phyloP scores from a whole-genome alignment of 257 asterid genomes.

The Paulownia fortunei region DNA sequence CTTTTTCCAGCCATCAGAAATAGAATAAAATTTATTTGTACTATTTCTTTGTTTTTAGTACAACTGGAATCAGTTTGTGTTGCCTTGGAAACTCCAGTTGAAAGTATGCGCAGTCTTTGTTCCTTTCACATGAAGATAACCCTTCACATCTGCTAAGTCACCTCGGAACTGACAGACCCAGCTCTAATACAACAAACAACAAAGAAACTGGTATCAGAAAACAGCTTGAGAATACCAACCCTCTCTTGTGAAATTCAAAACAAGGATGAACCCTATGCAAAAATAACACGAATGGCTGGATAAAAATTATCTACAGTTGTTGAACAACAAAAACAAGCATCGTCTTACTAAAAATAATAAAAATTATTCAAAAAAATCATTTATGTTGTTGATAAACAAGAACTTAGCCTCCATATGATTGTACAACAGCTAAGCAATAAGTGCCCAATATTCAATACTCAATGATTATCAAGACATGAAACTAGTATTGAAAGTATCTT shows the following conservation, averaged over 20 bases:
- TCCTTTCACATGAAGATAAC: conserved; percentile 43
- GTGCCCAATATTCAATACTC: conserved; percentile 12
- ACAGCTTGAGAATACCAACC: background rate
- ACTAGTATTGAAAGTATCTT: conserved; percentile 36
- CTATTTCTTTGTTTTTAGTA: background rate
- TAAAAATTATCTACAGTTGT: background rate
- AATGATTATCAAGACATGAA: conserved; percentile 24
- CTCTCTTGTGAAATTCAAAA: conserved; percentile 15
- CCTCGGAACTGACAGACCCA: conserved; percentile 92
- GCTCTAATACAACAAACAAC: conserved; percentile 70
- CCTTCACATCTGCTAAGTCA: conserved; percentile 57
- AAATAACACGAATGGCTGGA: background rate
- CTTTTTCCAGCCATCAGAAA: background rate
- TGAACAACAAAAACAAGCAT: conserved; percentile 16
- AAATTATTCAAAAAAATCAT: background rate
- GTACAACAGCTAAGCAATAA: conserved; percentile 18
- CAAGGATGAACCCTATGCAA: background rate
- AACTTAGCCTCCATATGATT: conserved; percentile 3
- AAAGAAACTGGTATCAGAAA: conserved; percentile 48
- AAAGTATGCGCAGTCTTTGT: conserved; percentile 22
- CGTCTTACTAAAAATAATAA: background rate
- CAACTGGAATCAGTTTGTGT: conserved; percentile 17
- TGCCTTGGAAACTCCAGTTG: conserved; percentile 33
- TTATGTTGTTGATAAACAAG: background rate
- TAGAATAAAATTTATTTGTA: background rate